Evolutionary conservation across 352 stramenopile species (phyloP).

Genomic region (Globisporangium carolinianum): DNA sequence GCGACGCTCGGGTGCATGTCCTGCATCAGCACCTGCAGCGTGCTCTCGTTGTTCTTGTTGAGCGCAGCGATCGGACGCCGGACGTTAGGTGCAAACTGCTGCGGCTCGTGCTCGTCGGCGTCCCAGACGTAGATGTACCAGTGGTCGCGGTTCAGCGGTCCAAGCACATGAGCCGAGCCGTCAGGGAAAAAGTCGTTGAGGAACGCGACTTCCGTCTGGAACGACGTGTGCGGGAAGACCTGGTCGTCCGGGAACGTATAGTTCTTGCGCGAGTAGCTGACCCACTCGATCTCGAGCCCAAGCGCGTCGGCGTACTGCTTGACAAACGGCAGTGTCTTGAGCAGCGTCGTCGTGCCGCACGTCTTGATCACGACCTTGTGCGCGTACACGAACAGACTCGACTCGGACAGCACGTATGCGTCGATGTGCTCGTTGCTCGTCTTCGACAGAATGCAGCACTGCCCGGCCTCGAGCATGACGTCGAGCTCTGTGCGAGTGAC

Average conservation of each 20-base stretch:
- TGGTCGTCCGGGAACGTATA: constrained; percentile 98
- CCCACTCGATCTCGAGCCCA: constrained; percentile 96
- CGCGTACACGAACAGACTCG: constrained; percentile 98
- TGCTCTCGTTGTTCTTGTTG: constrained; percentile 46
- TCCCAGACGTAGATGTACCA: constrained; percentile 98
- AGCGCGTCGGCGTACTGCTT: constrained; percentile 78
- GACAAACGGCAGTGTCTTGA: constrained; percentile 88
- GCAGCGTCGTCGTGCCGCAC: constrained; percentile 98
- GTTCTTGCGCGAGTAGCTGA: constrained; percentile 99
- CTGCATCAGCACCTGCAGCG: constrained; percentile 82
- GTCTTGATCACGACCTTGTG: constrained; percentile 99
- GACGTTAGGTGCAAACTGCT: constrained; percentile 2
- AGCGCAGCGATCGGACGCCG: not conserved
- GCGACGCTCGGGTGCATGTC: constrained; percentile 77
- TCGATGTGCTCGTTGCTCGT: constrained; percentile 96
- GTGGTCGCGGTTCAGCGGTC: constrained; percentile 96
- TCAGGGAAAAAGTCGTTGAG: constrained; percentile 87
- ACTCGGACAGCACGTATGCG: constrained; percentile 94
- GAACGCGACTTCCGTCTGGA: constrained; percentile 96
- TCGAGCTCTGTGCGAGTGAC: constrained; percentile 88
- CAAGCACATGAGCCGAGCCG: constrained; percentile 81
- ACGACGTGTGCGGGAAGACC: constrained; percentile 95
- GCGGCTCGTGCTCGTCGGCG: constrained; percentile 78
- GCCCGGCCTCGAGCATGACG: constrained; percentile 90
- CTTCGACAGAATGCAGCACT: constrained; percentile 96